Base-by-base conservation (phyloP, 2,329 filamentous ascomycete species). In the Lecanosticta acicola region DNA sequence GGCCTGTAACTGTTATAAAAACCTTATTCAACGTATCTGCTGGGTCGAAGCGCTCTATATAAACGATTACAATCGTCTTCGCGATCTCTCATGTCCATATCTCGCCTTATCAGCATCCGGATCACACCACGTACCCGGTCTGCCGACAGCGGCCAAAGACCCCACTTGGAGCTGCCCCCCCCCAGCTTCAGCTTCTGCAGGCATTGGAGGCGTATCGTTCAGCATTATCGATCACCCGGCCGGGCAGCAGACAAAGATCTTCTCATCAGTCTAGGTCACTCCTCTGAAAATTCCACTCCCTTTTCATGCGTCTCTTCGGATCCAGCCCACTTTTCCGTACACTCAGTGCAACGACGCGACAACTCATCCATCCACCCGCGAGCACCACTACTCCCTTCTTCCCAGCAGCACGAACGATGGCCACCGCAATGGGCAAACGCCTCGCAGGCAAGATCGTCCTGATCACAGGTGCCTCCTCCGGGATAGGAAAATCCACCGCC, bases 401-500 rank as follows among this genome's bases (percentile, higher is more conserved):
- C 16, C 33, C 37, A 37, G n/a, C 39, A 32, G 3, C 13, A 32
- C 5, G 39, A 33, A 46, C 36, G 11, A 51, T 51, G 46, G 45
- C 49, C 9, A 38, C 43, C 26, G 44, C 44, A n/a, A 37, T 51
- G 35, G 45, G 43, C 45, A 48, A 88, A 68, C 89, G 91, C 72
- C 86, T 98, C 50, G 78, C 85, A 61, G 89, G 89, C 78, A 97
- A 97, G 74, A 97, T 89, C 3, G 75, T 97, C 48, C 70, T 97
- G 46, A 79, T 98, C 53, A 97, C 93, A 3, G 93, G 93, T 46
- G 93, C 93, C 24, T 93, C 85, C 3, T 94, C 88, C 16, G 93
- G 93, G 51, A 97, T 98, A 68, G 93, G 93, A 18, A 80, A 78
- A 45, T 80, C 78, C 58, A 84, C 79, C 14, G 93, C 91, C n/a